phyloP scores from a whole-genome alignment of 257 asterid genomes.

The Rehmannia glutinosa region DNA sequence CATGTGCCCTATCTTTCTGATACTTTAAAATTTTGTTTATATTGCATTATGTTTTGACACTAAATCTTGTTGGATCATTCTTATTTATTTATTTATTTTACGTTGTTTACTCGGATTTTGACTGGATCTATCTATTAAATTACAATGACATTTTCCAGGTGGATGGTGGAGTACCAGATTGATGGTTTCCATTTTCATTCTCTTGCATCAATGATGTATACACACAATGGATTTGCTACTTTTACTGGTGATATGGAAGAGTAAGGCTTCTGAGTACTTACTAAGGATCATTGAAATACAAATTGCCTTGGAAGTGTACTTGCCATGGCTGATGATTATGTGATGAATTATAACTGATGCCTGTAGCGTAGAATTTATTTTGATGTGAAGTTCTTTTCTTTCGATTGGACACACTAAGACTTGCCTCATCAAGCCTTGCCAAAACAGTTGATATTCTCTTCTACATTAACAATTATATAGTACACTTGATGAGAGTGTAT shows the following conservation, averaged over 20 bases:
- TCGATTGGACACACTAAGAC: too few species aligned
- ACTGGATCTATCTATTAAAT: slow-evolving; percentile 13
- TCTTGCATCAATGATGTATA: slow-evolving; percentile 91
- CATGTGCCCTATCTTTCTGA: slow-evolving; percentile 7
- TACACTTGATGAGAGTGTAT: slow-evolving; percentile 1
- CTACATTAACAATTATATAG: neutral
- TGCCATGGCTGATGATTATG: slow-evolving; percentile 13
- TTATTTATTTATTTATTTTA: neutral
- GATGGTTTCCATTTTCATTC: slow-evolving; percentile 98
- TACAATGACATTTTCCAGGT: slow-evolving; percentile 52
- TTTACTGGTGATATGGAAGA: slow-evolving; percentile 94
- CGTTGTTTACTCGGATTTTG: slow-evolving; percentile 12
- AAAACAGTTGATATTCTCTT: neutral
- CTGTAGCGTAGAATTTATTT: too few species aligned
- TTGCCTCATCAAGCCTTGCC: neutral
- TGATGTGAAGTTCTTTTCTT: too few species aligned
- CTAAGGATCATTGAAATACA: neutral
- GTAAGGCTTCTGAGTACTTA: slow-evolving; percentile 49
- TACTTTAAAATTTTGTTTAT: neutral
- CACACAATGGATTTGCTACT: slow-evolving; percentile 92
- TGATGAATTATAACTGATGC: neutral
- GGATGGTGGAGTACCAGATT: slow-evolving; percentile 92
- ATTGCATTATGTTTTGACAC: neutral
- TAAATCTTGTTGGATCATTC: neutral
- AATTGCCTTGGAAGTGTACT: neutral